Base-by-base conservation (phyloP, 2,329 filamentous ascomycete genomes). In the Alternaria brassicae region DNA sequence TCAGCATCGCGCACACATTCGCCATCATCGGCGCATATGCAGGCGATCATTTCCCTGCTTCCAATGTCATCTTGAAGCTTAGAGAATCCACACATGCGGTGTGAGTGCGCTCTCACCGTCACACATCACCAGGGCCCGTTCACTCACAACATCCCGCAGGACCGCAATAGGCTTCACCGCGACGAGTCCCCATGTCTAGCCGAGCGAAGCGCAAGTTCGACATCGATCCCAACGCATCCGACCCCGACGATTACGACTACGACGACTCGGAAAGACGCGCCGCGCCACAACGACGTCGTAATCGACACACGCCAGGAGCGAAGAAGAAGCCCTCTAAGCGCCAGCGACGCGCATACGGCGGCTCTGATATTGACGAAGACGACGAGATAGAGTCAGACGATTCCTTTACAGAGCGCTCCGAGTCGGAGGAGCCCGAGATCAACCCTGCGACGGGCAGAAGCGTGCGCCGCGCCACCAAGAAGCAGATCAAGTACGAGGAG, bases 401-500 rank as follows among this genome's bases (percentile, higher is more conserved):
- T 30, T 80, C 77, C 3, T 78, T 77, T 61, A 74, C 73, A 47
- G 75, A 77, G 8, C 72, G 70, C 54, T 75, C 75, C 12, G 74
- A 77, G 47, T 77, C 77, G 23, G 81, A 80, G 58, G 82, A 84
- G 7, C 76, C 82, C 1, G 83, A 85, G 68, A 79, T 82, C 58
- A 88, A 87, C 67, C 83, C 84, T 17, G 71, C 70, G 36, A 84
- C 85, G 49, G 87, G 87, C 34, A 80, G 85, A 47, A 81, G 83
- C 42, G 82, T 84, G 64, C 83, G 87, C 62, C 80, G 80, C 58
- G 84, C 82, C n/a, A 82, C 84, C 10, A 84, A 84, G 69, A 84
- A 86, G 66, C 74, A 77, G 23, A 80, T 83, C 42, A 81, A 80
- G 30, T 88, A 89, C 80, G 82, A 86, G 63, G 86, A 88, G 71